Base-by-base conservation (phyloP, 768 basidiomycete species). In the Suillus americanus region DNA sequence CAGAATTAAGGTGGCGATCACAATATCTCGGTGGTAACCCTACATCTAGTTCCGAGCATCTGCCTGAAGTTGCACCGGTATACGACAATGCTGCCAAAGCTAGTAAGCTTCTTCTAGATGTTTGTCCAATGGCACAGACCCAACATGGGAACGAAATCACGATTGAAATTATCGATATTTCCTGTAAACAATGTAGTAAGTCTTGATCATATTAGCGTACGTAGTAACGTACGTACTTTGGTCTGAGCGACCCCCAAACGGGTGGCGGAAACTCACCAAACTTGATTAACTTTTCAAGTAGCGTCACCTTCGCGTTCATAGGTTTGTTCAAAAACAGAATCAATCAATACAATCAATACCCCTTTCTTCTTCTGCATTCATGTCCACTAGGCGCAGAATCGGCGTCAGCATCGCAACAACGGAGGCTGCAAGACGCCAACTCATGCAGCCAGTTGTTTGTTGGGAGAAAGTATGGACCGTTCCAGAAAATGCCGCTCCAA, bases 391-490 rank as follows among this genome's bases (percentile, higher is more conserved):
- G 75, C 82, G 91, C 69, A 86, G 90, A 74, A 89, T 92, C 60
- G 91, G 91, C 7, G 86, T 93, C 66, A 90, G 87, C 71, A 81
- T 82, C 28, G 89, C 90, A 56, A 89, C 89, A 59, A 89, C 90
- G 3, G 91, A 94, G 74, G 90, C 90, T 55, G 91, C 91, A 40
- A 84, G 91, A 45, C 84, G 91, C 65, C 89, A 92, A 75, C 81
- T 93, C n/a, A 92, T 94, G 89, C 90, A 91, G 71, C 92, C 92
- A 8, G 92, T 94, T n/a, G 85, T 83, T 33, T 91, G 88, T 67
- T 95, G 92, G 92, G 91, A 94, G 77, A 91, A 89, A 77, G 79
- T 82, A 41, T 91, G 90, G 90, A 80, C 85, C 13, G 74, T 81
- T 14, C 85, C 89, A 41, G 88, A 88, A 64, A 80, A 79, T 62